A percentile compares a stretch with the other conserved stretches of the same genome.
These are phyloP conservation scores for Flaveria brownii DNA, from an alignment of 129 eudicot genomes.

Conservation along the genomic window DNA sequence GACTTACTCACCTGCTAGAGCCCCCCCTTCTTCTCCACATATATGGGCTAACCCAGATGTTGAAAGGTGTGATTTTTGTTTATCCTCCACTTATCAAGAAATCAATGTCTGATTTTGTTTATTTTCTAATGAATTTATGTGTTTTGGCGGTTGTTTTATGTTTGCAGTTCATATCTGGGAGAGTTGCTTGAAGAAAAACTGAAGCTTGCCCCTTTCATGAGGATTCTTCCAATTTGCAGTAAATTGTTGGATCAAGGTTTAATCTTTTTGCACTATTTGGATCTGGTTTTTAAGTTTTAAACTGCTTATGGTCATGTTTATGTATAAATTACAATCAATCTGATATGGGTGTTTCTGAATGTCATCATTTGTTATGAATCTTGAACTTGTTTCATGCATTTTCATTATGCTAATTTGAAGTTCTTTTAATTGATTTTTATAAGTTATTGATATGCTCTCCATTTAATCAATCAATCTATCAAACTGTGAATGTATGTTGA, in stretches of 20 bases:
- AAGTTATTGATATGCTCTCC: neutral
- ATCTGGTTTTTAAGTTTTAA: slow-evolving; percentile 26
- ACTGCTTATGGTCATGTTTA: slow-evolving; percentile 17
- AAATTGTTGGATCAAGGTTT: slow-evolving; percentile 37
- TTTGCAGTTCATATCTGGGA: slow-evolving; percentile 38
- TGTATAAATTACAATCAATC: slow-evolving; percentile 13
- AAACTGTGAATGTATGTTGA: neutral
- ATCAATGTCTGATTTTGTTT: neutral
- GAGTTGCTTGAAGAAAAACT: slow-evolving; percentile 41
- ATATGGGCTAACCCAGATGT: slow-evolving; percentile 65
- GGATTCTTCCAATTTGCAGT: slow-evolving; percentile 40
- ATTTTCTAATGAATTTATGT: neutral
- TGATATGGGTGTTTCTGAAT: slow-evolving; percentile 28
- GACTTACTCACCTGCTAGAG: slow-evolving; percentile 75
- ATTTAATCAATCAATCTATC: neutral
- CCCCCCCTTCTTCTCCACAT: slow-evolving; percentile 60
- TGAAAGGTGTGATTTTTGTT: slow-evolving; percentile 51
- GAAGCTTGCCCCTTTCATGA: slow-evolving; percentile 38
- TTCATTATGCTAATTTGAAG: slow-evolving; percentile 9
- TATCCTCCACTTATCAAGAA: too few relatives aligned
- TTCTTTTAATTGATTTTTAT: neutral
- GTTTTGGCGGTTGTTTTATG: slow-evolving; percentile 18
- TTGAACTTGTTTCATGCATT: slow-evolving; percentile 8
- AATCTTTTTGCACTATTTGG: slow-evolving; percentile 27
- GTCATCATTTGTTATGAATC: slow-evolving; percentile 4